Percentiles rank a stretch among this genome's conserved stretches.
Conservation (phyloP, 108 stramenopile genomes). For the Nitzschia putrida region DNA sequence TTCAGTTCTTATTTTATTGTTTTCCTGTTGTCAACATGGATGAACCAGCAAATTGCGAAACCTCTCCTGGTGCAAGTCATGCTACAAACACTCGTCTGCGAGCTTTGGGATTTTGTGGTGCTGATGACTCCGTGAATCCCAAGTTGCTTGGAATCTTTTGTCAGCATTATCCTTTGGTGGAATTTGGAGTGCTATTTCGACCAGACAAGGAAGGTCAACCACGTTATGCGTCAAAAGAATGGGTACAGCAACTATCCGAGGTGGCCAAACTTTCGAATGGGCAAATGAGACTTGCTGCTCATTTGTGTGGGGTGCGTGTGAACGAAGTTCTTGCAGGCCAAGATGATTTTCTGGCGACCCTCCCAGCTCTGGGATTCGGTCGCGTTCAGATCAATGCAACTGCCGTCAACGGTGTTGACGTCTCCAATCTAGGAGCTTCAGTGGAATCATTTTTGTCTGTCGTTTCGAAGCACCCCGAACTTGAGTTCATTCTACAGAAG, state of each 20-base stretch:
- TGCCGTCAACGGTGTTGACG: conserved; percentile 90
- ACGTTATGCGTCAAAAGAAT: conserved; percentile 75
- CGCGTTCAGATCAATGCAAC: conserved; percentile 96
- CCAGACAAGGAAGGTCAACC: conserved; percentile 91
- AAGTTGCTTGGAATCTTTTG: conserved; percentile 61
- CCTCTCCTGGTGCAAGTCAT: too few relatives aligned
- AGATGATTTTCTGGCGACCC: conserved; percentile 55
- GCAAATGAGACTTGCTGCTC: conserved; percentile 81
- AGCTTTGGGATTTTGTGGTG: conserved; percentile 91
- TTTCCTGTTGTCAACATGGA: too few relatives aligned
- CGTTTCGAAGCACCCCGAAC: conserved; percentile 42
- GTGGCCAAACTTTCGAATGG: conserved; percentile 16
- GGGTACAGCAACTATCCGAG: conserved; percentile 64
- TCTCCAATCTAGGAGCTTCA: conserved; percentile 52
- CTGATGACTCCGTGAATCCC: conserved; percentile 89
- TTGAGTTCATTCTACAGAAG: conserved; percentile 94
- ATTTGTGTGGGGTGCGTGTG: conserved; percentile 86
- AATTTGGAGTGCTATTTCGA: conserved; percentile 92
- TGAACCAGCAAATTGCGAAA: too few relatives aligned
- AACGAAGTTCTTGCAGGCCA: conserved; percentile 80
- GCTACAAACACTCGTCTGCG: conserved; percentile 39
- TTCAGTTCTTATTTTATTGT: too few relatives aligned
- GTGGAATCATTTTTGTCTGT: conserved; percentile 48
- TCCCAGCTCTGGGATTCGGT: conserved; percentile 72
- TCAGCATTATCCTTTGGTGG: conserved; percentile 71